Evolutionary conservation across 148 eudicot genomes (phyloP), one percentile per base, ranked within the genome.

Genomic region (Diospyros kaki): DNA sequence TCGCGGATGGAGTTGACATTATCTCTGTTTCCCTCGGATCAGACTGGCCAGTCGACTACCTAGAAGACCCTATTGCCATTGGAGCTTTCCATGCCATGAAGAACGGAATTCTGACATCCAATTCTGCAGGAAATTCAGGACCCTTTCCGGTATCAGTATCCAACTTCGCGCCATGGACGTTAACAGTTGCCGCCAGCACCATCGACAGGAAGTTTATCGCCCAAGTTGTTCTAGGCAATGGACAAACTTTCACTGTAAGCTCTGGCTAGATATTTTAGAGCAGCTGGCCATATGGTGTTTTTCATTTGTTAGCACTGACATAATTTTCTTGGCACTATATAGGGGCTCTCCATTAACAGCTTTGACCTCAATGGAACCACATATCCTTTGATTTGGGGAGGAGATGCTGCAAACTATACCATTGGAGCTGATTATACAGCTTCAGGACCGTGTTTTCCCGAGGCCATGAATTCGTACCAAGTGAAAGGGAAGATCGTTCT

Each of bases 71-170:
- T 1, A 64, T 74, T 64, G 77, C 77, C 9, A 74, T 74, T 15
- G 77, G 77, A 40, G 64, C 77, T 42, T 74, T 74, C 77, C 77
- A 74, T 51, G 71, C 71, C 56, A 68, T 68, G 71, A 68, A 38
- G 17, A 50, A 68, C 11, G 71, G 71, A 50, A 68, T 68, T 48
- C 14, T 68, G 10, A 68, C 71, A 6, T 68, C 71, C 14, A 68
- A 68, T n/a, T 68, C 71, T 51, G 71, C 71, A 4, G 71, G 71
- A 51, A 68, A 68, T 28, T 68, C 71, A 1, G 71, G 71, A 6
- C 71, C 71, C 9, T 9, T 0, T 11, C 43, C 71, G 2, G 71
- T 28, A 1, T 17, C 71, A 4, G 71, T 68, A 1, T 50, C 58
- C n/a, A 68, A 68, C 71, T 68, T 68, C 28, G 71, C 71, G 39